Percentiles rank a stretch among this genome's conserved stretches.
Evolutionary conservation across 2,329 filamentous ascomycete species (phyloP).

Genomic region (Xylaria sp.): DNA sequence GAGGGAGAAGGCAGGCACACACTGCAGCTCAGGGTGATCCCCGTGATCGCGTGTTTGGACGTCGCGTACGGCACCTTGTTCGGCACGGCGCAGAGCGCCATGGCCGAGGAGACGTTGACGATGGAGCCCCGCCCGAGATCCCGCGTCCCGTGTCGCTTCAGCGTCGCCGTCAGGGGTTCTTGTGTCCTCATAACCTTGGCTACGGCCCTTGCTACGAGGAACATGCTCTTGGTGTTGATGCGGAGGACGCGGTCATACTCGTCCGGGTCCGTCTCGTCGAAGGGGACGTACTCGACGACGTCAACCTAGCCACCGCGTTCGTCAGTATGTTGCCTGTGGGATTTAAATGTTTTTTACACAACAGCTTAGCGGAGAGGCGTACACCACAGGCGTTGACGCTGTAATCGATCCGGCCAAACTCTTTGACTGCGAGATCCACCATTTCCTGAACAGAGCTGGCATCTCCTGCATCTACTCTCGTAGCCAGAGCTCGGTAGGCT

Average conservation of each 20-base stretch:
- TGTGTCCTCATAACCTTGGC: constrained; percentile 25
- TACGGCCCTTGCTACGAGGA: constrained; percentile 22
- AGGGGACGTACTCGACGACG: constrained; percentile 23
- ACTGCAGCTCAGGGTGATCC: constrained; percentile 28
- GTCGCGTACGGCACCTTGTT: constrained; percentile 27
- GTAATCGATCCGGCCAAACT: constrained; percentile 27
- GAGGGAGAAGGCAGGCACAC: constrained; percentile 3
- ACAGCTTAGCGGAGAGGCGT: not conserved
- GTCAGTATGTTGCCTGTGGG: not conserved
- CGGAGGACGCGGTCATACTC: constrained; percentile 28
- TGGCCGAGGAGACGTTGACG: constrained; percentile 34
- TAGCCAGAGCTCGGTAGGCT: constrained; percentile 2
- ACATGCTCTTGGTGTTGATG: constrained; percentile 26
- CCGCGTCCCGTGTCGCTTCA: constrained; percentile 20
- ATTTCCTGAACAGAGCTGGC: constrained; percentile 14
- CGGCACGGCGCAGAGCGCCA: constrained; percentile 25
- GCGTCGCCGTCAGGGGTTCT: constrained; percentile 11
- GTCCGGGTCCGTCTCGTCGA: constrained; percentile 25
- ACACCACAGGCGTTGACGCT: constrained; percentile 24
- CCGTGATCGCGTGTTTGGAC: constrained; percentile 33
- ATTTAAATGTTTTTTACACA: not conserved
- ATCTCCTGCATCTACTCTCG: constrained; percentile 10
- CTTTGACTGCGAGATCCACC: constrained; percentile 5
- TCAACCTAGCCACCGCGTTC: constrained; percentile 14
- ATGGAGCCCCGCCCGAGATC: constrained; percentile 35